Percentiles rank a stretch among this genome's conserved stretches.
phyloP scores from a whole-genome alignment of 208 protist species.

The Wallacemonas sp. region DNA sequence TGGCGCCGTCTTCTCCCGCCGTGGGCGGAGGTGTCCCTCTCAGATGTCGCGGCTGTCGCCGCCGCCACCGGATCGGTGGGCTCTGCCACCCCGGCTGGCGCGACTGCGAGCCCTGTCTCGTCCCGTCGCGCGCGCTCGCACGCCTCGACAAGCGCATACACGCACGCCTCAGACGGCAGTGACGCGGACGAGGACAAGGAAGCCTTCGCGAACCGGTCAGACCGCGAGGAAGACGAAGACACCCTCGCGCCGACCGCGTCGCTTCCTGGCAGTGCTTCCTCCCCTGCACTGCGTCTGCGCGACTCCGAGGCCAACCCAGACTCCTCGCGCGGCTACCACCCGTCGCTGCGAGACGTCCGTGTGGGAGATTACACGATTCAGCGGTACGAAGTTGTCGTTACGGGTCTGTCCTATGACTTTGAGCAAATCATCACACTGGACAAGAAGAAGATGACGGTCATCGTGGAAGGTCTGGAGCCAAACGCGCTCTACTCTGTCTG shows the following conservation, averaged over 20 bases:
- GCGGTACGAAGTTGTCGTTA: conserved; percentile 73
- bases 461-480: conserved; percentile 62
- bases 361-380: conserved; percentile 76
- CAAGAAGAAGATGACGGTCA: conserved; percentile 45
- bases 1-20: conserved; percentile 72
- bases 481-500: conserved; percentile 84
- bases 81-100: neutral
- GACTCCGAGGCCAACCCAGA: no score
- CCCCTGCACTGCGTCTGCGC: no score
- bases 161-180: neutral
- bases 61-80: neutral
- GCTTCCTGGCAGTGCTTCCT: no score
- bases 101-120: neutral
- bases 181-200: neutral
- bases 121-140: neutral
- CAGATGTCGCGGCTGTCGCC: neutral
- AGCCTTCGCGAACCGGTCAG: conserved; percentile 10
- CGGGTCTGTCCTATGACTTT: conserved; percentile 65
- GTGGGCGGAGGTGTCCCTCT: conserved; percentile 25
- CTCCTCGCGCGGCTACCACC: no score
- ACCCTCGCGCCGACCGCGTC: no score
- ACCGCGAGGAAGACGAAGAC: neutral
- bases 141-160: conserved; percentile 2
- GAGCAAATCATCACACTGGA: conserved; percentile 47
- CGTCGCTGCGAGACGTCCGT: conserved; percentile 42